Evolutionary conservation across 331 rosid genomes (phyloP).

Genomic region (Saraca asoca): DNA sequence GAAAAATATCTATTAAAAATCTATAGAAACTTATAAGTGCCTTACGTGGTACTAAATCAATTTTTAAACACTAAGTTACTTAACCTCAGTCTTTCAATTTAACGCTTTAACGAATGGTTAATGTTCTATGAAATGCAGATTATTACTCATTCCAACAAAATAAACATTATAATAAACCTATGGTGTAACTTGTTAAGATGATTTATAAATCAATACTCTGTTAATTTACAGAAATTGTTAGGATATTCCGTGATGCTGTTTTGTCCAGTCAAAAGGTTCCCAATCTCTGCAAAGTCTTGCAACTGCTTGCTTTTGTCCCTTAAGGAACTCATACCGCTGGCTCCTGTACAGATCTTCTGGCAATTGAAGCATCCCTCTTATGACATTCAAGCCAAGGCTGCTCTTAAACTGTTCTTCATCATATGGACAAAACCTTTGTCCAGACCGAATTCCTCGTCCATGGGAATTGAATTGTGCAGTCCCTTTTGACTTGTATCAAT

Average conservation of each 20-base stretch:
- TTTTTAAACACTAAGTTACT: too few relatives aligned
- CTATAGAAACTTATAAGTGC: too few relatives aligned
- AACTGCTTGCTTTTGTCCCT: conserved; percentile 74
- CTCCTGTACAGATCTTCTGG: conserved; percentile 81
- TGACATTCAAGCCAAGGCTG: conserved; percentile 69
- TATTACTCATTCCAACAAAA: too few relatives aligned
- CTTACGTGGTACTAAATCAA: too few relatives aligned
- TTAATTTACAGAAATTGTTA: not conserved
- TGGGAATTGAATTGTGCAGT: conserved; percentile 66
- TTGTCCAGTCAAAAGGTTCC: conserved; percentile 86
- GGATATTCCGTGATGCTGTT: conserved; percentile 49
- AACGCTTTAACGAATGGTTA: too few relatives aligned
- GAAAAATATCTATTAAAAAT: too few relatives aligned
- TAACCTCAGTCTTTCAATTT: too few relatives aligned
- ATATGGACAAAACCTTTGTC: conserved; percentile 77
- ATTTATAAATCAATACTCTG: not conserved
- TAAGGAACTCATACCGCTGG: conserved; percentile 48
- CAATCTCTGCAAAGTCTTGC: conserved; percentile 60
- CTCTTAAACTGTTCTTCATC: conserved; percentile 70
- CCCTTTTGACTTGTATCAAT: conserved; percentile 74
- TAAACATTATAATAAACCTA: not conserved
- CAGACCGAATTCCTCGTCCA: conserved; percentile 82
- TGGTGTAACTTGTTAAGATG: not conserved
- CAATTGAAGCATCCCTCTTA: conserved; percentile 76
- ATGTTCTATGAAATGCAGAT: too few relatives aligned